phyloP scores from a whole-genome alignment of 805 yeast genomes.

The Candida ascalaphidarum region DNA sequence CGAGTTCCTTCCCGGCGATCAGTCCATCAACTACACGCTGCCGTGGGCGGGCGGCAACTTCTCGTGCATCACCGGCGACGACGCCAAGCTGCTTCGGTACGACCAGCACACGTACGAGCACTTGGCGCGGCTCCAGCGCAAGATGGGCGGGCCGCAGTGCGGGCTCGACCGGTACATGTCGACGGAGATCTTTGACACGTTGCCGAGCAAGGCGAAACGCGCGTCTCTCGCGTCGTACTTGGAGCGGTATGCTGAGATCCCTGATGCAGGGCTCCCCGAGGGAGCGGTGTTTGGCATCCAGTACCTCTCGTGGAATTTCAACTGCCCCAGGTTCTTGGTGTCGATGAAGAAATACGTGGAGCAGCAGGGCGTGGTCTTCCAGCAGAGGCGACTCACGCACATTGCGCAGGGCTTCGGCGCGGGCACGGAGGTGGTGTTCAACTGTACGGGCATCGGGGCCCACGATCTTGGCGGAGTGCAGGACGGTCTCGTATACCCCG shows the following conservation, averaged over 20 bases:
- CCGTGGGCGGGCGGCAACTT: constrained; percentile 61
- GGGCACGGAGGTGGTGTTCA: constrained; percentile 37
- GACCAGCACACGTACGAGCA: constrained; percentile 52
- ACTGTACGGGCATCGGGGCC: constrained; percentile 75
- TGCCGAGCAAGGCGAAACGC: constrained; percentile 39
- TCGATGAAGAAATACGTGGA: constrained; percentile 38
- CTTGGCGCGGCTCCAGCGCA: constrained; percentile 31
- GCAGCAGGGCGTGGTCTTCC: constrained; percentile 42
- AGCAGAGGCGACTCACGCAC: constrained; percentile 39
- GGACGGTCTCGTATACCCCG: constrained; percentile 57
- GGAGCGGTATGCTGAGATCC: constrained; percentile 34
- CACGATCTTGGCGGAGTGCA: constrained; percentile 52
- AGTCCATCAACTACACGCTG: constrained; percentile 63
- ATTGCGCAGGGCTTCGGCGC: constrained; percentile 44
- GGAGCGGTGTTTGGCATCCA: constrained; percentile 51
- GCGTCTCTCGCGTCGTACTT: constrained; percentile 41
- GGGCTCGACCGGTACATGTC: constrained; percentile 51
- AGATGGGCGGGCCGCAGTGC: constrained; percentile 41
- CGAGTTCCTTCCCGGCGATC: constrained; percentile 70
- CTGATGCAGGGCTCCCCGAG: constrained; percentile 32
- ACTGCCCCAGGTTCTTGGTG: constrained; percentile 54
- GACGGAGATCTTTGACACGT: constrained; percentile 50
- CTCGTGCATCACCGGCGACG: constrained; percentile 47
- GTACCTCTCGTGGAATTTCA: constrained; percentile 61
- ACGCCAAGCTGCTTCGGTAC: constrained; percentile 30